Base-by-base conservation (phyloP, 495 filamentous ascomycete species). In the Neurospora africana region DNA sequence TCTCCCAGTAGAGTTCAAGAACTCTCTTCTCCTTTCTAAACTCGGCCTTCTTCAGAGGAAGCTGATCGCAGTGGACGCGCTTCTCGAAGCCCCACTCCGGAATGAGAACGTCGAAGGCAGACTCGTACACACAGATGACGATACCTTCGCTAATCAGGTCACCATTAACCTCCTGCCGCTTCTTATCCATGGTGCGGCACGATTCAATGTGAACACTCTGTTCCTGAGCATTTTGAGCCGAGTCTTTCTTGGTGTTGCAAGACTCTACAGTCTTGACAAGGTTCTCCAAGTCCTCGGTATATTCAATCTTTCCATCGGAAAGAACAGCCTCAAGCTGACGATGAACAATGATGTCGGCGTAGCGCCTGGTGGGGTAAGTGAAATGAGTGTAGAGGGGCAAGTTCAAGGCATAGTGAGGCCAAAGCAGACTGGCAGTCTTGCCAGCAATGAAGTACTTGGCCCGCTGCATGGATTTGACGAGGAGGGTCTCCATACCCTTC, bases 161-260 rank as follows among this genome's bases (percentile, higher is more conserved):
- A 69, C 93, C 93, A 68, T 93, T 93, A 76, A 91, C 86, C 74
- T 96, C 91, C 75, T 91, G 89, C 71, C 91, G 89, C 79, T 90
- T 91, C 81, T 91, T 92, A 78, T 98, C 94, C 91, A 99, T 97
- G 68, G 88, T 89, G 72, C 95, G 90, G 87, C 95, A 99, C 3
- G 94, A 92, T 78, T 98, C 96, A 76, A 99, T 98, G 81, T 99
- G 95, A 74, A 99, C 93, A 79, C 95, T 98, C 83, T 99, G 95
- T 80, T 99, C 95, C 78, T 98, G 95, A 11, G 95, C 95, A 76
- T 92, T 94, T 82, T 96, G 95, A 0, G 96, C 95, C 5, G 95
- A 98, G 77, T 99, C 95, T 81, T 99, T 99, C 89, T 98, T 99
- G 77, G 91, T 97, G 82, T 98, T 99, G 87, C 94, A 97, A 72